Evolutionary conservation across 495 filamentous ascomycete species (phyloP), one percentile per base, ranked within the genome.

Genomic region (Immersiella caudata): DNA sequence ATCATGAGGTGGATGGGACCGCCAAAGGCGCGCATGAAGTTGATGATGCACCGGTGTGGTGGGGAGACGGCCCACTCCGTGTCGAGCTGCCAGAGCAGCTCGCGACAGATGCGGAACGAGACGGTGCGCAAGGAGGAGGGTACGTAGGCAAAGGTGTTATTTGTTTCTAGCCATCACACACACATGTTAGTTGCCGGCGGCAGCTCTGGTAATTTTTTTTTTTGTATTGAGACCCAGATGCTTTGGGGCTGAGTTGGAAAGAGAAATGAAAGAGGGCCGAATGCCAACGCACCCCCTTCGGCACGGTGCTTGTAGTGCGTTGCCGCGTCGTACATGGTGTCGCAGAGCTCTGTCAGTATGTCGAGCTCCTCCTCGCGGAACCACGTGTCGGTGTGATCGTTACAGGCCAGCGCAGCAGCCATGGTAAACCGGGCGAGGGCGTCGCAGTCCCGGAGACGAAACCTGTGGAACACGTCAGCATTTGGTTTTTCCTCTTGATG

Each of bases 1-100:
- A 71, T 74, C 60, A 58, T 74, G 35, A 71, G 60, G 26, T 74
- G 71, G 0, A 74, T 69, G n/a, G 71, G 69, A 16, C 71, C 71
- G 20, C 69, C 71, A 40, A 74, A 71, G 5, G 27, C 21, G 4
- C 71, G 60, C n/a, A 71, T 16, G 58, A 71, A 69, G 49, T 74
- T 71, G 9, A 74, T 2, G 6, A 46, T 66, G 22, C 8, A 8
- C 0, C 21, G 59, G 8, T 50, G 58, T 7, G 21, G 27, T 12
- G 69, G 52, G 0, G 11, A 16, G 0, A 4, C 8, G 12, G 61
- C 65, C 71, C 66, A 69, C 1, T 3, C 3, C 3, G 29, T 8
- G 8, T 33, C 29, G 4, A 33, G 54, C 21, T 7, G 58, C 71
- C 71, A 74, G 18, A 74, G 64, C 35, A 71, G 49, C 59, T 74